phyloP scores from a whole-genome alignment of 805 yeast species.

The Saturnispora silvae region DNA sequence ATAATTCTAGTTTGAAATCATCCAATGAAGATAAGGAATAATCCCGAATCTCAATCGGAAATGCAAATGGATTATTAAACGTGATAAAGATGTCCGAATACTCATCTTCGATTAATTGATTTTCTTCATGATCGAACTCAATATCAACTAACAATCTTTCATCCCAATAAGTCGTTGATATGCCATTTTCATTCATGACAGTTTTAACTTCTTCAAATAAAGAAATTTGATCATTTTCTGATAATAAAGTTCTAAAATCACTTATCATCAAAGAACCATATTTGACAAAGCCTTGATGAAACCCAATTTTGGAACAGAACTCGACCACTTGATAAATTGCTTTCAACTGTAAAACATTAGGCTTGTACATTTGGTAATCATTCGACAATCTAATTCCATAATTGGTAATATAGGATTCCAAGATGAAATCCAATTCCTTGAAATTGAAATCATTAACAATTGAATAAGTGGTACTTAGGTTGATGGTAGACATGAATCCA shows the following conservation, averaged over 20 bases:
- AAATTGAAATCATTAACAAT: constrained; percentile 9
- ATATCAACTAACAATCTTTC: constrained; percentile 34
- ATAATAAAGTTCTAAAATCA: constrained; percentile 43
- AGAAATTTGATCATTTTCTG: constrained; percentile 45
- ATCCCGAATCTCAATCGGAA: constrained; percentile 52
- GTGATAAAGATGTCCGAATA: constrained; percentile 43
- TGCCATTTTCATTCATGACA: constrained; percentile 11
- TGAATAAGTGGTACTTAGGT: constrained; percentile 9
- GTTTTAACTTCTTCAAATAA: constrained; percentile 27
- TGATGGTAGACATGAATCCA: constrained; percentile 44
- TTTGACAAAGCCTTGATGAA: constrained; percentile 32
- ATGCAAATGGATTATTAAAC: constrained; percentile 72
- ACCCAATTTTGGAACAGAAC: constrained; percentile 42
- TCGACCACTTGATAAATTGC: constrained; percentile 34
- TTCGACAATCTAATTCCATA: constrained; percentile 36
- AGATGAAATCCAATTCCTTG: constrained; percentile 14
- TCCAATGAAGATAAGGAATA: constrained; percentile 29
- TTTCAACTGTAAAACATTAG: constrained; percentile 29
- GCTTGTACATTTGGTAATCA: background rate
- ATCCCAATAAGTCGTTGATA: constrained; percentile 55
- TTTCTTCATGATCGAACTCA: constrained; percentile 12
- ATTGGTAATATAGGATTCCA: constrained; percentile 38
- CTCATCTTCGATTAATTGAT: constrained; percentile 47
- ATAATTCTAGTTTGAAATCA: constrained; percentile 17
- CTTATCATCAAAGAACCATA: constrained; percentile 46